These are phyloP conservation scores for Lophium mytilinum DNA, from an alignment of 495 filamentous ascomycete species.

Conservation along the genomic window DNA sequence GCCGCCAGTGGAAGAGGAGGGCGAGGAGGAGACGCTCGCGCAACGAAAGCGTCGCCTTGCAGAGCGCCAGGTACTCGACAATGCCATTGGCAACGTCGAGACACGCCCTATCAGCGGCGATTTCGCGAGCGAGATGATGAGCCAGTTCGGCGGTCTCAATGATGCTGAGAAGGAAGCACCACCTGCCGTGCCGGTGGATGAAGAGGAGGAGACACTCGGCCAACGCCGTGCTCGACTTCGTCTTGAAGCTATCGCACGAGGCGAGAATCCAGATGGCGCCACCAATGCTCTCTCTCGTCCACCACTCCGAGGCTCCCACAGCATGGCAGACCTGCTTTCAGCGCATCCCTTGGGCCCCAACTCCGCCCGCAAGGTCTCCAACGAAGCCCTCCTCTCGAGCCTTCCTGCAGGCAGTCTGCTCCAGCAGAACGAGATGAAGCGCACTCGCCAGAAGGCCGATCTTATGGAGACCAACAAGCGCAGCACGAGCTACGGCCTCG, in stretches of 20 bases:
- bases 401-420: constrained; percentile 28
- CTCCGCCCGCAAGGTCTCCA: constrained; percentile 24
- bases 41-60: constrained; percentile 64
- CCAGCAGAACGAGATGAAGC: constrained; percentile 19
- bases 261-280: constrained; percentile 20
- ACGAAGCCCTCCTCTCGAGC: constrained; percentile 8
- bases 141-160: constrained; percentile 52
- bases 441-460: constrained; percentile 18
- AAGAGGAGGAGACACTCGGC: constrained; percentile 78
- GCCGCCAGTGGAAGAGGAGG: constrained; percentile 34
- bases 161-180: constrained; percentile 29
- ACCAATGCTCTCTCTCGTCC: not conserved
- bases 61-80: constrained; percentile 40
- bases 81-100: constrained; percentile 31
- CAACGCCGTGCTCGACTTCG: constrained; percentile 77
- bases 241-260: constrained; percentile 54
- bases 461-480: constrained; percentile 22
- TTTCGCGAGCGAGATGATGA: constrained; percentile 72
- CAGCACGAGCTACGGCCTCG: constrained; percentile 17
- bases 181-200: constrained; percentile 10
- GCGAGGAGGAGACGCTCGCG: constrained; percentile 72
- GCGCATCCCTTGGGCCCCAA: constrained; percentile 43
- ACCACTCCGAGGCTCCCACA: constrained; percentile 38
- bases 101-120: constrained; percentile 59
- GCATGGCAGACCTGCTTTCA: constrained; percentile 63